These are phyloP conservation scores for Pelomyxa schiedti DNA, from an alignment of 78 protist species.

Conservation along the genomic window DNA sequence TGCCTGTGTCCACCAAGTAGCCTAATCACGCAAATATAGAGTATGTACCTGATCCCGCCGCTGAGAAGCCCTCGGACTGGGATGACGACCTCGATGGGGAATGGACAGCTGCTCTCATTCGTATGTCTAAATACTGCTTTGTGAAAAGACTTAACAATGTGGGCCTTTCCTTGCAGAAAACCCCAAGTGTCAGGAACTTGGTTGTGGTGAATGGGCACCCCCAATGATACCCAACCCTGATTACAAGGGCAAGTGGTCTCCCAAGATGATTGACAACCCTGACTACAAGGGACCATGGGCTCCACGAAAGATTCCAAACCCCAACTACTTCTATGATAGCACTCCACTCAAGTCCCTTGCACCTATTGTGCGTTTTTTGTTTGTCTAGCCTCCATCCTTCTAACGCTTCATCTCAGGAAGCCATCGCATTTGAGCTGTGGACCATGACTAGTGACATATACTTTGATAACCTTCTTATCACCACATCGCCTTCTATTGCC, in stretches of 20 bases:
- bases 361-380: too few relatives aligned
- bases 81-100: constrained; percentile 97
- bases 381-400: not conserved
- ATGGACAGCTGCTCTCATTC: constrained; percentile 88
- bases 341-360: constrained; percentile 7
- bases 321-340: constrained; percentile 25
- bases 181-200: too few relatives aligned
- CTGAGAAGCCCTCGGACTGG: constrained; percentile 92
- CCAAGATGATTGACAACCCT: constrained; percentile 79
- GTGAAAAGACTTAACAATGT: too few relatives aligned
- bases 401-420: constrained; percentile 14
- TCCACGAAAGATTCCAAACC: constrained; percentile 64
- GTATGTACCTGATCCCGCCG: constrained; percentile 66
- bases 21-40: constrained; percentile 80
- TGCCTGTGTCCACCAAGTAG: constrained; percentile 57
- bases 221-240: constrained; percentile 43
- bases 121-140: not conserved
- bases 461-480: constrained; percentile 89
- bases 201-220: constrained; percentile 29
- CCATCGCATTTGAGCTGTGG: constrained; percentile 84
- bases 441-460: constrained; percentile 76
- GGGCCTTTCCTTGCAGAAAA: too few relatives aligned
- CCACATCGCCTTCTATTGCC: constrained; percentile 68
- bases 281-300: constrained; percentile 70
- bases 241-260: constrained; percentile 72